A percentile compares a stretch with the other conserved stretches of the same genome.
Conservation (phyloP, 345 rosid species). For the Hirschfeldia incana region DNA sequence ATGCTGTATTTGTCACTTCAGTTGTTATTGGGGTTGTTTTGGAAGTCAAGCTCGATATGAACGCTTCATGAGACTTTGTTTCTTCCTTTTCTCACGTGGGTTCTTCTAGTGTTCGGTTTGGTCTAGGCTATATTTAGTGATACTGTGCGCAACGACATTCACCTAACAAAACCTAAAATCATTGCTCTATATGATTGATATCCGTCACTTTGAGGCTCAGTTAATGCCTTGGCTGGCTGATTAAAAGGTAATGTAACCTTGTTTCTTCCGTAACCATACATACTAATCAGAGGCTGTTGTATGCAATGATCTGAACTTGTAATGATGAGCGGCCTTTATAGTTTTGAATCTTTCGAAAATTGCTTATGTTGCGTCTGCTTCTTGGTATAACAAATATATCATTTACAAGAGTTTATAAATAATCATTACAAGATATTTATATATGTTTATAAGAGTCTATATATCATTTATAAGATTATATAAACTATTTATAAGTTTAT, state of each 20-base stretch:
- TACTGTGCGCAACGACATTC: not conserved
- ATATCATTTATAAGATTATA: too few species aligned
- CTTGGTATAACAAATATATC: not conserved
- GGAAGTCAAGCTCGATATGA: too few species aligned
- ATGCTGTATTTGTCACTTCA: too few species aligned
- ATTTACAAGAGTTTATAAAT: too few species aligned
- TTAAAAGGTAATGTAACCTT: not conserved
- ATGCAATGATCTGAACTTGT: not conserved
- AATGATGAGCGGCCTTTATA: not conserved
- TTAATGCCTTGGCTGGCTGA: not conserved
- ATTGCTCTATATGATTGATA: not conserved
- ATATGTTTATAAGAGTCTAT: too few species aligned
- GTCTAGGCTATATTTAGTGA: too few species aligned
- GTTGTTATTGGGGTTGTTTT: too few species aligned
- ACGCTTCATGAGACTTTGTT: too few species aligned
- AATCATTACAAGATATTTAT: too few species aligned
- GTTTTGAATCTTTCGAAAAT: slow-evolving; percentile 4
- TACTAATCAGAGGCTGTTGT: not conserved
- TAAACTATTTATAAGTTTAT: too few species aligned
- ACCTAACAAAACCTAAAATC: not conserved
- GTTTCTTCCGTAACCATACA: not conserved
- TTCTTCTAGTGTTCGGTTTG: too few species aligned
- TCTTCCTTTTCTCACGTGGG: too few species aligned
- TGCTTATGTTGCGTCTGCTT: not conserved
- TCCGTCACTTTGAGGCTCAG: not conserved